Percentiles rank a stretch among this genome's conserved stretches.
Evolutionary conservation across 2,329 filamentous ascomycete genomes (phyloP).

Genomic region (Fusarium humuli): DNA sequence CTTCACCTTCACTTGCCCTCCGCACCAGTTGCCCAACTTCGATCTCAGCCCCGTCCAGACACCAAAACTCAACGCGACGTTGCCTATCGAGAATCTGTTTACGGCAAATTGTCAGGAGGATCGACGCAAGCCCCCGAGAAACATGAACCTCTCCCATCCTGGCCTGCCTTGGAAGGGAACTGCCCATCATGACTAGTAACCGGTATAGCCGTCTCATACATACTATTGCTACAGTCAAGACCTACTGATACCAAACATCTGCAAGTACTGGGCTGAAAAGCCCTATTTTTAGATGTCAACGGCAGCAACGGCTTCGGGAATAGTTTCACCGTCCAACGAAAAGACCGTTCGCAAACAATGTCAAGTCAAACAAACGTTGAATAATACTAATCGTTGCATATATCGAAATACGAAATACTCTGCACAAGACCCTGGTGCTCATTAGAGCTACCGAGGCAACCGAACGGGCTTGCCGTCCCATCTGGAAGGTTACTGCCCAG

Average conservation of each 20-base stretch:
- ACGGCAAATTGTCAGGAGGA: slow-evolving; percentile 32
- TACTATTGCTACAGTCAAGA: slow-evolving; percentile 13
- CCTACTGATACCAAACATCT: neutral
- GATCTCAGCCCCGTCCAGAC: slow-evolving; percentile 13
- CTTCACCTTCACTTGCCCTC: neutral
- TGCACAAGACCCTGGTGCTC: neutral
- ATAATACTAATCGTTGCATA: neutral
- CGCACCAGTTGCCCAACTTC: slow-evolving; percentile 8
- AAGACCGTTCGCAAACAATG: neutral
- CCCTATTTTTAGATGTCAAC: slow-evolving; percentile 21
- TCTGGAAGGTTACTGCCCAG: slow-evolving; percentile 9
- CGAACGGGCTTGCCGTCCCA: neutral
- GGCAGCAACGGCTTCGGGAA: slow-evolving; percentile 7
- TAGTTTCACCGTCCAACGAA: slow-evolving; percentile 25
- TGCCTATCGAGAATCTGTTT: slow-evolving; percentile 9
- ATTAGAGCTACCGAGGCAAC: slow-evolving; percentile 14
- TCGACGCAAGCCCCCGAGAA: slow-evolving; percentile 19
- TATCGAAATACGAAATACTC: neutral
- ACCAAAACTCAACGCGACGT: slow-evolving; percentile 7
- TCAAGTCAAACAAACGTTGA: neutral
- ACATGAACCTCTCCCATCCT: neutral
- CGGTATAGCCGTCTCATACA: slow-evolving; percentile 32
- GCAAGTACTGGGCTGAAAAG: slow-evolving; percentile 21
- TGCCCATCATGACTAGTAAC: slow-evolving; percentile 1
- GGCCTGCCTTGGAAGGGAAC: neutral